These are phyloP conservation scores for Austroboletus novae-zelandiae DNA, from an alignment of 1,284 basidiomycete genomes.

Conservation along the genomic window DNA sequence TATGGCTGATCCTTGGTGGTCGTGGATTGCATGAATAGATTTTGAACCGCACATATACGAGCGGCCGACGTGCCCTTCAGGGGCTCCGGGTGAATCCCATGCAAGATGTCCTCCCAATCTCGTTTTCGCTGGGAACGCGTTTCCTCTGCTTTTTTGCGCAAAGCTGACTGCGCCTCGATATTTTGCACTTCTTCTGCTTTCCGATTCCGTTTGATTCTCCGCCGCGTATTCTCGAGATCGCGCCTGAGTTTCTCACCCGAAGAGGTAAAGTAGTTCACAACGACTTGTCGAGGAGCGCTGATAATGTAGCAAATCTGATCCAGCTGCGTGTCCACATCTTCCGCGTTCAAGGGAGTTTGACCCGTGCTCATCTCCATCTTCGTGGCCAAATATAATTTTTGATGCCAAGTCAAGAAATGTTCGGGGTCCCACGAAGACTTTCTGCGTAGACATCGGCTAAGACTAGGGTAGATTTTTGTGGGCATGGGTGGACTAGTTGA, in stretches of 20 bases:
- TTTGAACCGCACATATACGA: conserved; percentile 52
- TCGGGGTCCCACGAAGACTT: conserved; percentile 55
- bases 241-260: conserved; percentile 39
- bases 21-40: conserved; percentile 55
- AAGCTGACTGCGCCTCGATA: conserved; percentile 45
- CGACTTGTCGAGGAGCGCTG: conserved; percentile 52
- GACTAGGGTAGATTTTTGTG: conserved; percentile 24
- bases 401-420: conserved; percentile 66
- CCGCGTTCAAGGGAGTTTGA: conserved; percentile 50
- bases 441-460: conserved; percentile 50
- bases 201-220: conserved; percentile 29
- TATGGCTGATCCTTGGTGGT: conserved; percentile 46
- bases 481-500: conserved; percentile 21
- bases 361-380: conserved; percentile 44
- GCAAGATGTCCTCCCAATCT: conserved; percentile 62
- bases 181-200: conserved; percentile 35
- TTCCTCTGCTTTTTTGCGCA: conserved; percentile 58
- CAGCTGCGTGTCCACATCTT: conserved; percentile 40
- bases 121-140: conserved; percentile 53
- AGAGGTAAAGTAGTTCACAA: conserved; percentile 46
- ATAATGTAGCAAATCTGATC: conserved; percentile 50
- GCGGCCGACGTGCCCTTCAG: conserved; percentile 46
- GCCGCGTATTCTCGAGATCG: conserved; percentile 44
- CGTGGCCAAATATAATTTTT: conserved; percentile 59
- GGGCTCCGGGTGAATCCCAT: conserved; percentile 50